A percentile compares a stretch with the other conserved stretches of the same genome.
Evolutionary conservation across 2,329 filamentous ascomycete genomes (phyloP).

Genomic region (Dissoconium aciculare): DNA sequence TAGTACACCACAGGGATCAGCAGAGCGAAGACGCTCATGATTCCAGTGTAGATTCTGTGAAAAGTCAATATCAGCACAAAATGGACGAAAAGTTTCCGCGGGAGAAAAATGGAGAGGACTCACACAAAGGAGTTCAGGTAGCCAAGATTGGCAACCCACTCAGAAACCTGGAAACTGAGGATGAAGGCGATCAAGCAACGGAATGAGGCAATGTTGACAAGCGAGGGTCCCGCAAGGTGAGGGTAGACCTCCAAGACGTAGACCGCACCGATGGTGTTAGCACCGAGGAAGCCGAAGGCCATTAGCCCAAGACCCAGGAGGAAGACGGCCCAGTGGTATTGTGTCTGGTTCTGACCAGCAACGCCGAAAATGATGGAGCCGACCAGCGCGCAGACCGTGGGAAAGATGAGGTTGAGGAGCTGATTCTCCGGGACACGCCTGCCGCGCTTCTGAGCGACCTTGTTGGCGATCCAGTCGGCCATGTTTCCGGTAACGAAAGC

Average conservation of each 20-base stretch:
- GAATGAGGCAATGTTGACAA: constrained; percentile 22
- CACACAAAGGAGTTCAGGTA: constrained; percentile 18
- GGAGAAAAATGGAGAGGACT: no score
- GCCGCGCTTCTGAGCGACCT: constrained; percentile 15
- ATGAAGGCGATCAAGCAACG: constrained; percentile 20
- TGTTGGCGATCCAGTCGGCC: constrained; percentile 18
- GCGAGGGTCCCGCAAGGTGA: constrained; percentile 19
- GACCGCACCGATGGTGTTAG: constrained; percentile 20
- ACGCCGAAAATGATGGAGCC: constrained; percentile 19
- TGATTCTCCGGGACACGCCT: constrained; percentile 19
- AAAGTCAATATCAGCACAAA: neutral
- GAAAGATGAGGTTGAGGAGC: constrained; percentile 17
- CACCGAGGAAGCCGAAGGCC: constrained; percentile 19
- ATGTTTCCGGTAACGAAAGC: constrained; percentile 15
- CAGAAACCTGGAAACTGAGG: constrained; percentile 16
- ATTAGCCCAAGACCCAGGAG: constrained; percentile 18
- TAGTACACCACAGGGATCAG: constrained; percentile 17
- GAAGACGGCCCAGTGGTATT: constrained; percentile 17
- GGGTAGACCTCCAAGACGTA: constrained; percentile 22
- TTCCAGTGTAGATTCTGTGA: constrained; percentile 16
- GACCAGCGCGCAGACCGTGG: constrained; percentile 14
- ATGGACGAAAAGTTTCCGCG: no score
- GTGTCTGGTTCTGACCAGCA: constrained; percentile 11
- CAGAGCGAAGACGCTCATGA: constrained; percentile 15
- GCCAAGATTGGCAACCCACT: constrained; percentile 18